Base-by-base conservation (phyloP, 805 yeast genomes). In the Kazachstania africana region DNA sequence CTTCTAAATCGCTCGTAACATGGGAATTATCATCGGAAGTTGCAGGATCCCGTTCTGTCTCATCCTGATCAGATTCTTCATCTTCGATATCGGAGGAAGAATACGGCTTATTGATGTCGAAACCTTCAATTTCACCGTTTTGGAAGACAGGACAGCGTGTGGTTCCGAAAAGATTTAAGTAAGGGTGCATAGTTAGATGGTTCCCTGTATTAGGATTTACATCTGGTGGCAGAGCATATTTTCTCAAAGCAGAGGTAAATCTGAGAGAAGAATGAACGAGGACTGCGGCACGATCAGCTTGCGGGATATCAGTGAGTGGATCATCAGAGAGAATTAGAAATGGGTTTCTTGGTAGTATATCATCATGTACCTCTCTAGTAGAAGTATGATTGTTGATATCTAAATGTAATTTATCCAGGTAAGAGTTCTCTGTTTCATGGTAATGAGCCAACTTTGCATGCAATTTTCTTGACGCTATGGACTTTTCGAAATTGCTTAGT, bases 261-360 rank as follows among this genome's bases (percentile, higher is more conserved):
- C 81, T 70, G 45, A 78, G 58, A 3, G 82, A 66, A 4, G 85
- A 76, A 32, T 72, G 68, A 17, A 78, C 65, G 39, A 80, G 55
- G 17, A 70, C 75, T 2, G 87, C 73, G 6, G 87, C 76, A 23
- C 88, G 53, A 38, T 73, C 77, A 8, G 72, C 60, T 55, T 80
- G 93, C 31, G 69, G 61, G 12, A 83, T 65, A 36, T 67, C 68
- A 12, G 72, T 64, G 38, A 72, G 63, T 1, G 88, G 87, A 40
- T 80, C 93, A 47, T 78, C 78, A 40, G 78, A 84, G 12, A 80
- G 53, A 8, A 80, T 69, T 40, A 80, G 63, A 45, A 77, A 79
- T 1, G 93, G 93, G 48, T 79, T 80, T 38, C 88, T 61, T 4
- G 93, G 93, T 26, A 80, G 57, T 1, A 76, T 70, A 39, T 75